Evolutionary conservation across 2,329 filamentous ascomycete species (phyloP).

Genomic region (Colletotrichum viniferum): DNA sequence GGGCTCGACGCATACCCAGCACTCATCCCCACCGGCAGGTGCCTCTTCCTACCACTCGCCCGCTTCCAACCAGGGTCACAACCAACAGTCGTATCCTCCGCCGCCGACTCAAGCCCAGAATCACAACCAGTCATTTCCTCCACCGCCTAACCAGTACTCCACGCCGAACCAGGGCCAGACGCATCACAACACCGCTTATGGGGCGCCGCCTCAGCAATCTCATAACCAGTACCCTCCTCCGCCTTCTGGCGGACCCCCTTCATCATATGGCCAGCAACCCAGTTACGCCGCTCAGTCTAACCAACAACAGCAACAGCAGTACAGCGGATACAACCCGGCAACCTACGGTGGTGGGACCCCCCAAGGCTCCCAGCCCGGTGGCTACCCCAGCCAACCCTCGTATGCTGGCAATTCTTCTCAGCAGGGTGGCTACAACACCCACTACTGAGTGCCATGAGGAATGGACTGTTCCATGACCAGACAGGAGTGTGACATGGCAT

Average conservation of each 20-base stretch:
- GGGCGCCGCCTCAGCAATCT: constrained; percentile 18
- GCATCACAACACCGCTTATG: constrained; percentile 22
- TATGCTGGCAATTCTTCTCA: constrained; percentile 22
- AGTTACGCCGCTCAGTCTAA: constrained; percentile 22
- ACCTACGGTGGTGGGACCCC: constrained; percentile 31
- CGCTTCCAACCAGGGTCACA: constrained; percentile 25
- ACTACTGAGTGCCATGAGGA: constrained; percentile 13
- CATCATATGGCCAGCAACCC: constrained; percentile 17
- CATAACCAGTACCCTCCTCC: constrained; percentile 24
- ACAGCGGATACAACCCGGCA: constrained; percentile 32
- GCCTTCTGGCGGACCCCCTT: constrained; percentile 9
- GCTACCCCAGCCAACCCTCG: constrained; percentile 34
- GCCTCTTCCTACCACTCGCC: constrained; percentile 31
- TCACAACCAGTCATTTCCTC: constrained; percentile 20
- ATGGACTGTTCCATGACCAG: not conserved
- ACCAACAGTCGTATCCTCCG: constrained; percentile 22
- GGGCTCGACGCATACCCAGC: constrained; percentile 25
- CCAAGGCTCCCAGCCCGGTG: constrained; percentile 32
- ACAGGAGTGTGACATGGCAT: not conserved
- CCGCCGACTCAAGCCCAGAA: constrained; percentile 18
- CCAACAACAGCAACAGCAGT: constrained; percentile 21
- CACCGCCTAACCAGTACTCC: constrained; percentile 22
- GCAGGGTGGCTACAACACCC: constrained; percentile 18
- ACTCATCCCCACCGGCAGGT: constrained; percentile 31
- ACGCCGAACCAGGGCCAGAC: constrained; percentile 19